Conservation (phyloP, 768 basidiomycete species). For the Tephrocybe sp. region DNA sequence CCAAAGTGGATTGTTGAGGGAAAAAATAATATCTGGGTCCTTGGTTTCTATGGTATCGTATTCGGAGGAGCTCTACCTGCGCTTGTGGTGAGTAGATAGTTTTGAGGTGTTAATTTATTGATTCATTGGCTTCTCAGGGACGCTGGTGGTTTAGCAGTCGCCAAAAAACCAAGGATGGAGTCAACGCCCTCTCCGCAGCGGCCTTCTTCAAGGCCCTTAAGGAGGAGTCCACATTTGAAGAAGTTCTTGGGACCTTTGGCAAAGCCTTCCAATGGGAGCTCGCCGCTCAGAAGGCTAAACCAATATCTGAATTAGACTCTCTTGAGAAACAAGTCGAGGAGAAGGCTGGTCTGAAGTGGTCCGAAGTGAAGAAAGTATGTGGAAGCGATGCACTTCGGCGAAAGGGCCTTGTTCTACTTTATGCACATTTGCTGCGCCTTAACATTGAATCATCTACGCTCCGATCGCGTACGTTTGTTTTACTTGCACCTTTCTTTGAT, state of each 20-base stretch:
- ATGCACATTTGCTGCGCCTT: slow-evolving; percentile 80
- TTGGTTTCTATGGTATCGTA: slow-evolving; percentile 83
- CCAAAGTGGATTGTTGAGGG: slow-evolving; percentile 93
- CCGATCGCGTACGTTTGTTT: slow-evolving; percentile 53
- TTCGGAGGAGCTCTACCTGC: slow-evolving; percentile 85
- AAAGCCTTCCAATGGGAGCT: slow-evolving; percentile 63
- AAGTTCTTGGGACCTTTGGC: slow-evolving; percentile 70
- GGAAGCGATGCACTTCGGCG: slow-evolving; percentile 36
- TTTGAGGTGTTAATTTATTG: background rate
- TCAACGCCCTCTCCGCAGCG: slow-evolving; percentile 77
- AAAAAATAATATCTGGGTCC: slow-evolving; percentile 88
- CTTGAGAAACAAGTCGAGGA: slow-evolving; percentile 51
- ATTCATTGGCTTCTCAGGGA: slow-evolving; percentile 41
- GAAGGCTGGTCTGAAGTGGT: slow-evolving; percentile 53
- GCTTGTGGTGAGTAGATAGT: slow-evolving; percentile 57
- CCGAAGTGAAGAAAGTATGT: slow-evolving; percentile 40
- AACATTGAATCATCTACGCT: slow-evolving; percentile 51
- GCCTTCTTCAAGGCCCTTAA: slow-evolving; percentile 84
- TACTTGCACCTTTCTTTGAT: background rate
- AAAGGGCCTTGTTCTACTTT: slow-evolving; percentile 71
- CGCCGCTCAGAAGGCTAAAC: slow-evolving; percentile 25
- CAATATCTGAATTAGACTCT: slow-evolving; percentile 38
- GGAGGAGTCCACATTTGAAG: slow-evolving; percentile 73
- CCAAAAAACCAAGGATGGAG: slow-evolving; percentile 88
- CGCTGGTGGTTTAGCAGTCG: slow-evolving; percentile 97